Evolutionary conservation across 2,329 filamentous ascomycete genomes (phyloP), one percentile per base, ranked within the genome.

Genomic region (Fusarium chuoi): DNA sequence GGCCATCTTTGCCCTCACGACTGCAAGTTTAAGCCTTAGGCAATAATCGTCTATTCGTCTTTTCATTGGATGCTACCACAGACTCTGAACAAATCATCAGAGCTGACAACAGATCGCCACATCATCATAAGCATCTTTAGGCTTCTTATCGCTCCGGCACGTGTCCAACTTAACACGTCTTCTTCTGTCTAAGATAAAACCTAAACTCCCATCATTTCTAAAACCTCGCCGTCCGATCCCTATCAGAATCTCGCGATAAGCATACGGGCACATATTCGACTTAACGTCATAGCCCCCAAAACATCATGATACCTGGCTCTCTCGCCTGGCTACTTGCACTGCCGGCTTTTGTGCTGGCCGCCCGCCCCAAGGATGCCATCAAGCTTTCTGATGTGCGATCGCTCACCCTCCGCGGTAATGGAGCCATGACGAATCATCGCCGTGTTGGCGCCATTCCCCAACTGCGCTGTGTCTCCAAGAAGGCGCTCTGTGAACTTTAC

Each of bases 381-480:
- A 86, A 88, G 65, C 86, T 90, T 76, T 89, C 88, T 33, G 78
- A 86, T 6, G 92, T 98, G 62, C 89, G 94, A 75, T 88, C 92
- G 54, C 89, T 98, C 45, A 98, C 95, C 12, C 89, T 98, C 18
- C 92, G 90, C 68, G 87, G 88, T 74, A 87, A 88, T 69, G 82
- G 82, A 80, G 86, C 88, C 57, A 85, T 89, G 78, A 98, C 96
- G 2, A 89, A 90, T 42, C 89, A 93, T 79, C 93, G 95, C 35
- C 94, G 96, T 71, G 89, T 95, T 42, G 79, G 91, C 28, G 85
- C 96, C 30, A 89, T 96, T 52, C 94, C 94, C 0, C 92, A 97
- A 84, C 88, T 98, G 20, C 89, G 86, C 78, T 98, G 96, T 85
- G 84, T 92, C 62, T 94, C 93, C 35, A 87, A 90, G 60, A 87